phyloP scores from a whole-genome alignment of 192 early-diverging fungal genomes.

The Piromyces finnis region DNA sequence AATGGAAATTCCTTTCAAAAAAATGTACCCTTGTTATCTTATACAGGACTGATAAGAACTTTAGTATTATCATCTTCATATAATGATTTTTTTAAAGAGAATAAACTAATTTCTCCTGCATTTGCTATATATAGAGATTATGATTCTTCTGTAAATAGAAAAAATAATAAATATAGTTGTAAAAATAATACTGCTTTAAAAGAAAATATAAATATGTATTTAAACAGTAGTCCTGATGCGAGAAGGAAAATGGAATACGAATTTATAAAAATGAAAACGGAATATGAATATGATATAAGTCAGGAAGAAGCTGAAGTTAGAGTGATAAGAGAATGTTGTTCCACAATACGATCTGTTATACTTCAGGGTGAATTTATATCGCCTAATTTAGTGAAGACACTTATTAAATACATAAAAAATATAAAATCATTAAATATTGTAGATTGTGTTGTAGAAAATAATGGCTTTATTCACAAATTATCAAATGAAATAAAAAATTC shows the following conservation, averaged over 20 bases:
- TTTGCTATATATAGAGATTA: background rate
- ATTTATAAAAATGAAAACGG: background rate
- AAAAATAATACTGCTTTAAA: background rate
- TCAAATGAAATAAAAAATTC: background rate
- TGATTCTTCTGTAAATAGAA: background rate
- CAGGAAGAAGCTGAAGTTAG: background rate
- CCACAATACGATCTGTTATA: background rate
- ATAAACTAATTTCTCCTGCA: background rate
- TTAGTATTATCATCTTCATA: background rate
- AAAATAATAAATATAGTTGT: background rate
- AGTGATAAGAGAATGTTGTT: background rate
- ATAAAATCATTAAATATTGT: background rate
- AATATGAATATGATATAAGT: background rate
- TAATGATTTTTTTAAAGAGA: background rate
- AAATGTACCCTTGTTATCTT: background rate
- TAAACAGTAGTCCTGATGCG: background rate
- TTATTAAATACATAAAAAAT: background rate
- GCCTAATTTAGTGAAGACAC: background rate
- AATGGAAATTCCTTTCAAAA: background rate
- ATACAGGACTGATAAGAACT: background rate
- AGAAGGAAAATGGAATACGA: background rate
- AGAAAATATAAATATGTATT: background rate
- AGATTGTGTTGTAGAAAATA: background rate
- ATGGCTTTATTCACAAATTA: background rate
- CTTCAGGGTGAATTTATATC: background rate